Base-by-base conservation (phyloP, 768 basidiomycete species). In the Sporobolomyces phaffii region DNA sequence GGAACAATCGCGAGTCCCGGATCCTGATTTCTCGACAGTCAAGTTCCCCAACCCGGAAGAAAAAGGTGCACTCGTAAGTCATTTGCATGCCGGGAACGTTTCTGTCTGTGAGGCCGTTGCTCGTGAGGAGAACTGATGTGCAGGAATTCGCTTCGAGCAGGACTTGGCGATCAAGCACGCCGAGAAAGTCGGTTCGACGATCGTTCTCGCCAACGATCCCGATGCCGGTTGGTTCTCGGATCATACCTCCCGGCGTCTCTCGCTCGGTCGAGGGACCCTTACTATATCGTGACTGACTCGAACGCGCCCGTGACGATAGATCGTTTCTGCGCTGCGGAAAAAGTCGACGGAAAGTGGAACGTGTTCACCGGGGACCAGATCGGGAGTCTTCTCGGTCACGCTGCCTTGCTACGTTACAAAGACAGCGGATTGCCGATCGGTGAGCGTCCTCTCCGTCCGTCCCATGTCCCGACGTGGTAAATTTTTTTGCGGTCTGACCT, bases 41-140 rank as follows among this genome's bases (percentile, higher is more conserved):
- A 79, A 78, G 26, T 91, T 89, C 76, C 91, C 91, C 3, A 93
- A 93, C 74, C 91, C 91, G 2, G 91, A 93, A 77, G 91, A 93
- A 76, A 86, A 88, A 78, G 91, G 91, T 84, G 74, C 74, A 18
- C 64, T 61, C 20, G 69, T 72, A 33, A 48, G 70, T 53, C 40
- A 11, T 20, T 44, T n/a, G n/a, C n/a, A n/a, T n/a, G n/a, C n/a
- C n/a, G n/a, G n/a, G n/a, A n/a, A n/a, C n/a, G n/a, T n/a, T n/a
- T n/a, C n/a, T n/a, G n/a, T n/a, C n/a, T n/a, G n/a, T n/a, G n/a
- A n/a, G n/a, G n/a, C n/a, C n/a, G n/a, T n/a, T n/a, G n/a, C n/a
- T n/a, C n/a, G n/a, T n/a, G n/a, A n/a, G n/a, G n/a, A n/a, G n/a
- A n/a, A n/a, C n/a, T n/a, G n/a, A n/a, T n/a, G n/a, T n/a, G n/a